Evolutionary conservation across 2,329 filamentous ascomycete species (phyloP), one percentile per base, ranked within the genome.

Genomic region (Plenodomus biglobosus): DNA sequence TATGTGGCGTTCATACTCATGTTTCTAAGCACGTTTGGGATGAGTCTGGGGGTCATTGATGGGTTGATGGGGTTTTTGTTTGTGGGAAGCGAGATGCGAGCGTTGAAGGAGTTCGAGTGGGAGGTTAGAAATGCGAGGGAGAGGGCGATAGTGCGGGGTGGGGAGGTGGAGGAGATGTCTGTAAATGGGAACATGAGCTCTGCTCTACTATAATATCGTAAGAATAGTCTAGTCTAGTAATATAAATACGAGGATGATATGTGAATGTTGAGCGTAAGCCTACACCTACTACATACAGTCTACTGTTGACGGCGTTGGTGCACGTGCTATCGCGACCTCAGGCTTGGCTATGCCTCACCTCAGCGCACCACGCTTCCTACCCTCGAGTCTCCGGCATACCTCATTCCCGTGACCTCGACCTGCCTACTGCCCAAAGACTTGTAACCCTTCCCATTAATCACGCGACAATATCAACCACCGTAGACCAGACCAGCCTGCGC

Each of bases 51-150:
- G 0, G 82, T 90, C 2, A 69, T 96, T 17, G 89, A 96, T 66
- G 92, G 92, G 0, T 73, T 97, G 35, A 88, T 97, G 68, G 88
- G 91, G 0, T 80, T 94, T 0, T 72, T 97, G 40, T 99, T 99
- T 69, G 86, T 96, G 49, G 85, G 87, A 10, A 85, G 85, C 52
- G 94, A 99, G 75, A 73, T 96, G 50, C 81, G 90, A 49, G 86
- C 87, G 3, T 75, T 99, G 45, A 86, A 84, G 62, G 94, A 99
- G 75, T 97, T 97, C 73, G 85, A 94, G 68, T 96, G 90, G 88
- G 94, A 99, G 72, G 85, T 97, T 8, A 57, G 50, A 30, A 71
- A 66, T 56, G 57, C 65, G 4, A 61, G 60, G 42, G 53, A 57
- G 17, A 58, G 65, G 42, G 68, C 67, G 7, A 40, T 68, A 42